Conservation (phyloP, 129 eudicot species). For the Arctium lappa region DNA sequence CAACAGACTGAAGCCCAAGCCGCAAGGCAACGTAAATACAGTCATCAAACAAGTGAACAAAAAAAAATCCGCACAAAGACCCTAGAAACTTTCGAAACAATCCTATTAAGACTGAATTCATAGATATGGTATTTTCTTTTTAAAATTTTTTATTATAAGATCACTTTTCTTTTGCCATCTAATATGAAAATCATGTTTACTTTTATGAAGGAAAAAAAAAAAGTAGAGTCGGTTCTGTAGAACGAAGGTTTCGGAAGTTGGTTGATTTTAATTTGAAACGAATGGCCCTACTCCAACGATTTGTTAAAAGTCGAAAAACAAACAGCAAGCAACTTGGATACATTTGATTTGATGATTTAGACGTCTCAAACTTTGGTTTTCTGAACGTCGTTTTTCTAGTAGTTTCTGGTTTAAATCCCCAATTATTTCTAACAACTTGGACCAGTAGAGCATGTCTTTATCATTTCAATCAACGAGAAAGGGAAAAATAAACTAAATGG, state of each 20-base stretch:
- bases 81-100: no score
- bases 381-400: constrained; percentile 1
- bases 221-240: no score
- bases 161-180: no score
- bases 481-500: not conserved
- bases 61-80: no score
- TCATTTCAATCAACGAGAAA: not conserved
- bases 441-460: constrained; percentile 6
- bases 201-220: no score
- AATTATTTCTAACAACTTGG: constrained; percentile 1
- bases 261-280: not conserved
- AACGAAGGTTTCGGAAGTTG: not conserved
- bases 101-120: no score
- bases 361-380: not conserved
- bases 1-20: no score
- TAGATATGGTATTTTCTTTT: no score
- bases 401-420: constrained; percentile 8
- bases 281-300: not conserved
- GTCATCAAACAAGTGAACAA: no score
- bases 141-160: no score
- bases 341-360: not conserved
- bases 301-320: not conserved
- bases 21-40: no score
- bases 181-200: no score
- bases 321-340: not conserved